Evolutionary conservation across 495 filamentous ascomycete species (phyloP), one percentile per base, ranked within the genome.

Genomic region (Pseudevernia furfuracea): DNA sequence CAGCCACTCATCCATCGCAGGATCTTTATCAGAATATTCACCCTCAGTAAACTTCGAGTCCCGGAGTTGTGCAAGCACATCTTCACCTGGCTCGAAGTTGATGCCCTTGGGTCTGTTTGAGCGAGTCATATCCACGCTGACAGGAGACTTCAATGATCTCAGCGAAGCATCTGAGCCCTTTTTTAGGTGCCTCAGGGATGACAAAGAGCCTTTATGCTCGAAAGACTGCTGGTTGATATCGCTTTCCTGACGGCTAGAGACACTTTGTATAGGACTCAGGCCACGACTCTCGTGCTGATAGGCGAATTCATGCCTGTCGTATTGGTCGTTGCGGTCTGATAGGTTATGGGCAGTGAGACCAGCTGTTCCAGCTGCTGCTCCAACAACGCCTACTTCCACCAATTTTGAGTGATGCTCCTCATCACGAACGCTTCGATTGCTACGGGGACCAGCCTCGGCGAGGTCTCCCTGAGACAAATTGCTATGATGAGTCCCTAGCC

Each of bases 231-330:
- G 78, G 55, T 79, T 74, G 17, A 72, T 76, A 53, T 84, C 83
- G 52, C 76, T 81, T 37, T 81, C 80, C 61, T 81, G 77, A 11
- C 81, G 89, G 60, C 91, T 92, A 0, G 89, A 90, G 36, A 94
- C 87, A 64, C 92, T 96, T 66, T 93, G 91, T 60, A 95, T 91
- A 0, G 91, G 92, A 73, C 92, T 96, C 28, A 92, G 74, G 19
- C 84, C 84, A 37, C 88, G 87, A 38, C 80, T 78, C 63, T 84
- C 78, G 32, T 79, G 80, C 34, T 79, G 79, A 60, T 85, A 85
- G 4, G 80, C 78, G 28, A 82, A 76, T 37, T 81, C 76, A 58
- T 73, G 62, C 15, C 80, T 76, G 58, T 71, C 67, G 59, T 68
- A 71, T 43, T 76, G 68, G n/a, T 69, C 73, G 23, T 76, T 72